Evolutionary conservation across 495 filamentous ascomycete genomes (phyloP).

Genomic region (Zalerion maritima): DNA sequence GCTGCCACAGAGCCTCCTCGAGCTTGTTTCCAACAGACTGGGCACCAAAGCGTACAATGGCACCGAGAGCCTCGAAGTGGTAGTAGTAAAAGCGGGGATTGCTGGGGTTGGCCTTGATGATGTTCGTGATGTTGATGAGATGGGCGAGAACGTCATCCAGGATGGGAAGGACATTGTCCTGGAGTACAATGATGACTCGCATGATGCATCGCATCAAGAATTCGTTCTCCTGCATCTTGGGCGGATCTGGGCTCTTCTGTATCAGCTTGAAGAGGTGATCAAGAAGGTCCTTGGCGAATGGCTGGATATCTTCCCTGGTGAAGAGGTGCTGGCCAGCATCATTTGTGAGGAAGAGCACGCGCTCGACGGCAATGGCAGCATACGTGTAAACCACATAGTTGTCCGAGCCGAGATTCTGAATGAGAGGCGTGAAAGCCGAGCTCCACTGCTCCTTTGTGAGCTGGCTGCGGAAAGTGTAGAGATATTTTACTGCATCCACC

Average conservation of each 20-base stretch:
- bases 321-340: conserved; percentile 61
- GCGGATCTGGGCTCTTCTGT: conserved; percentile 59
- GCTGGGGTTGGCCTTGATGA: conserved; percentile 84
- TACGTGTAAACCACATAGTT: conserved; percentile 97
- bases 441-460: conserved; percentile 75
- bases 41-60: conserved; percentile 56
- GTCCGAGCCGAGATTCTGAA: conserved; percentile 69
- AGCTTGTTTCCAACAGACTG: conserved; percentile 39
- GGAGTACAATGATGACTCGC: conserved; percentile 86
- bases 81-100: conserved; percentile 98
- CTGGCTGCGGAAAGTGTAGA: conserved; percentile 90
- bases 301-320: conserved; percentile 51
- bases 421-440: conserved; percentile 72
- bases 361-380: conserved; percentile 84
- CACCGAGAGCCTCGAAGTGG: conserved; percentile 91
- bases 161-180: conserved; percentile 55
- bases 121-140: conserved; percentile 69
- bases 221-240: conserved; percentile 97
- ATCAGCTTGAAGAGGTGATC: conserved; percentile 88
- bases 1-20: conserved; percentile 59
- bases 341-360: conserved; percentile 68
- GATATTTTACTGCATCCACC: conserved; percentile 93
- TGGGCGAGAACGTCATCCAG: conserved; percentile 60
- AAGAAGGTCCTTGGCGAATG: conserved; percentile 70
- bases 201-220: conserved; percentile 98